Base-by-base conservation (phyloP, 164 flowering plant species). In the Berberis thunbergii region DNA sequence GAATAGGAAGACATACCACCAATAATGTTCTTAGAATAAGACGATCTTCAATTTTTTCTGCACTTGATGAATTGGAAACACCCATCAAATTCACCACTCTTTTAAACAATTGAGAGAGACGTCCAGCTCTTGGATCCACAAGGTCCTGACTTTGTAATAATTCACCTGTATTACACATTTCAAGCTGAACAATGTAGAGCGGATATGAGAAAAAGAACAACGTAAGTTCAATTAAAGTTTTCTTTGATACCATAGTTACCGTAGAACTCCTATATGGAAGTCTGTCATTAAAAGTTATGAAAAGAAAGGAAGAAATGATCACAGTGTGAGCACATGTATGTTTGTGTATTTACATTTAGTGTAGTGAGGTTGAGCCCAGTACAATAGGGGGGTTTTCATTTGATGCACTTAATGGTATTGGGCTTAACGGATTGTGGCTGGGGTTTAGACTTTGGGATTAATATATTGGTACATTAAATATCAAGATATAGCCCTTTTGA, bases 111-210 rank as follows among this genome's bases (percentile, higher is more conserved):
- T 72, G 73, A 44, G 86, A 76, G 9, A 91, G 55, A 9, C 74
- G 68, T 4, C 87, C 74, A 64, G 78, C 60, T 3, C 69, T 73
- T 56, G 94, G 88, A 73, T 83, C 84, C 67, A 59, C 67, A 66
- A 91, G 80, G 67, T 87, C 92, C 43, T 56, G 57, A 8, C 57
- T 67, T 38, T 61, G 76, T 45, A 89, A 44, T 58, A 87, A 61
- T 46, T 83, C 89, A 67, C 97, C 97, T 62, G 80, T 78, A 63
- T 73, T 83, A 75, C 79, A 82, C 99, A 94, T 91, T 68, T 81
- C 77, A 62, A 77, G 69, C 96, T 91, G 84, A 57, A 73, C 75
- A 50, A 58, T 41, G 41, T 10, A 66, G 43, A 9, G 56, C 0
- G 62, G 4, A 38, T 42, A 60, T 26, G 45, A 44, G 41, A 57